Base-by-base conservation (phyloP, 1,139 yeast genomes). In the Yamadazyma blattariae region DNA sequence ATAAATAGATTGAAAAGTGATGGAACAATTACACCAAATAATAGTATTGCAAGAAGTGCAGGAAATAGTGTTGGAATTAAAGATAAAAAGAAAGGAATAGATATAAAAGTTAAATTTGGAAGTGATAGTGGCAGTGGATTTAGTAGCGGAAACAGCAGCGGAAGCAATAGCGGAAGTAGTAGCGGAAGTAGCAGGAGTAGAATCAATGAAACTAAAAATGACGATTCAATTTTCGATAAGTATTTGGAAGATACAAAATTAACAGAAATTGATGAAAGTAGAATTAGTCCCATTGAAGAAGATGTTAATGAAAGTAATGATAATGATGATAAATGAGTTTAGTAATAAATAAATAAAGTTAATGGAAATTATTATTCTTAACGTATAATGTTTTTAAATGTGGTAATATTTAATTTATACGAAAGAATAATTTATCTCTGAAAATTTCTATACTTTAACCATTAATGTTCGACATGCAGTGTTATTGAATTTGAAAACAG, bases 171-270 rank as follows among this genome's bases (percentile, higher is more conserved):
- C 21, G 11, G 24, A 10, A n/a, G 24, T 6, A 21, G 24, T 21
- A 16, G 29, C 5, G 18, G 5, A 12, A 13, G 23, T 21, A 10
- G 12, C 7, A 17, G 19, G 6, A 23, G 25, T 23, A 14, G n/a
- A 11, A 23, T 11, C 8, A 23, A 23, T 26, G 20, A 26, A 10
- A 26, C 28, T 15, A 17, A 26, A 16, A 26, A 16, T 16, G 28
- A 27, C 17, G 13, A 25, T 5, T 15, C 33, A 11, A 33, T 39
- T 23, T 39, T 41, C 26, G 45, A 41, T 14, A 27, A 30, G 37
- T 38, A 40, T 25, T 22, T 35, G 25, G 36, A 41, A 10, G 43
- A 39, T 12, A 39, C 45, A 5, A 37, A 30, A 18, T 30, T 37
- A 26, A 37, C 37, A n/a, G 24, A 33, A 2, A 27, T 36, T 19